These are phyloP conservation scores for Pythium folliculosum DNA, from an alignment of 352 stramenopile genomes.

Conservation along the genomic window DNA sequence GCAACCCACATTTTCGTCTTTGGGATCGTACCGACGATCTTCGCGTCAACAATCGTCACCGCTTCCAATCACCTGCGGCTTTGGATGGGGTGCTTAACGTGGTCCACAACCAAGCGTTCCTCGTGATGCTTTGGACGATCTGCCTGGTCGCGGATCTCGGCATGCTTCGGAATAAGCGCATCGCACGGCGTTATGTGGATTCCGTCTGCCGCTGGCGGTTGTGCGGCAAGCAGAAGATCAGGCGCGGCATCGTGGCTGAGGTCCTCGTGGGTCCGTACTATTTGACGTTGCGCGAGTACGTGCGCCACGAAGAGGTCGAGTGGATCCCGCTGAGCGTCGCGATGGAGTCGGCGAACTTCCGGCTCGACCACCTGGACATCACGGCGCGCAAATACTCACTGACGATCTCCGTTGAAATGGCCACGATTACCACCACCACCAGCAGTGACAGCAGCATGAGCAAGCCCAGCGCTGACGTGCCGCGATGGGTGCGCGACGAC, in stretches of 20 bases:
- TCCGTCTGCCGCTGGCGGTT: conserved; percentile 1
- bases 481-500: conserved; percentile 1
- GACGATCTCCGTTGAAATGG: background rate
- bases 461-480: background rate
- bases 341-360: conserved; percentile 12
- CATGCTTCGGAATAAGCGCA: conserved; percentile 6
- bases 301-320: conserved; percentile 12
- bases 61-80: conserved; percentile 20
- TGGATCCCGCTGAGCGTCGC: conserved; percentile 28
- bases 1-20: conserved; percentile 16
- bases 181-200: conserved; percentile 11
- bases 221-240: conserved; percentile 21
- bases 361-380: conserved; percentile 15
- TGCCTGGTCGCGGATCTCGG: conserved; percentile 17
- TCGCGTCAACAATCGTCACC: conserved; percentile 20
- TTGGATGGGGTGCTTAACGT: background rate
- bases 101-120: conserved; percentile 26
- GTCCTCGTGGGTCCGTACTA: conserved; percentile 24
- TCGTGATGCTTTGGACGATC: conserved; percentile 23
- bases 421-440: background rate
- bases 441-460: background rate
- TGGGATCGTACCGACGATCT: conserved; percentile 21
- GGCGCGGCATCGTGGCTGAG: conserved; percentile 7
- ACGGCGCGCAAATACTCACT: conserved; percentile 19
- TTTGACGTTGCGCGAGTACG: conserved; percentile 10